phyloP scores from a whole-genome alignment of 306 rosid genomes.

The Dryas drummondii region DNA sequence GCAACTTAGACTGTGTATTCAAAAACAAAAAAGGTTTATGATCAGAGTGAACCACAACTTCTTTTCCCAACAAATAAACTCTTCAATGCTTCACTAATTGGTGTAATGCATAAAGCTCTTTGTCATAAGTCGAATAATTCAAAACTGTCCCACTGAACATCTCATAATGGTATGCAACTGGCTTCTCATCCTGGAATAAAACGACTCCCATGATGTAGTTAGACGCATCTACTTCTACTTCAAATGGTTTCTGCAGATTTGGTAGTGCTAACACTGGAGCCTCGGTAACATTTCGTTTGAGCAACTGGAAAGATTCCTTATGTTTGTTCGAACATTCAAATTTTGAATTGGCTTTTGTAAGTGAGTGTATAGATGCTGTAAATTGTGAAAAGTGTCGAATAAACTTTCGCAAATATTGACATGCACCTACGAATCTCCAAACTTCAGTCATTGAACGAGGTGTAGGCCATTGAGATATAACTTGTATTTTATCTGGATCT shows the following conservation, averaged over 20 bases:
- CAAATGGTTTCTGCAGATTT: not conserved
- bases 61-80: not conserved
- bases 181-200: not conserved
- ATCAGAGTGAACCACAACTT: not conserved
- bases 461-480: not conserved
- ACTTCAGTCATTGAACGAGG: not conserved
- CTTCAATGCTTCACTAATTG: not conserved
- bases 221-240: not conserved
- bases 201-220: not conserved
- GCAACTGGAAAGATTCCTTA: not conserved
- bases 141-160: not conserved
- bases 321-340: not conserved
- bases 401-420: not conserved
- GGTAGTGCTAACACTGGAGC: not conserved
- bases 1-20: not conserved
- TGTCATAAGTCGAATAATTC: not conserved
- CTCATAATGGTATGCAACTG: not conserved
- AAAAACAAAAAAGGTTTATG: not conserved
- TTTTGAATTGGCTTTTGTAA: not conserved
- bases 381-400: not conserved
- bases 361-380: no score
- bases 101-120: not conserved
- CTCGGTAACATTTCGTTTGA: not conserved
- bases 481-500: not conserved
- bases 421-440: not conserved